Percentiles rank a stretch among this genome's conserved stretches.
Conservation (phyloP, 2,329 filamentous ascomycete species). For the Fonsecaea pedrosoi region DNA sequence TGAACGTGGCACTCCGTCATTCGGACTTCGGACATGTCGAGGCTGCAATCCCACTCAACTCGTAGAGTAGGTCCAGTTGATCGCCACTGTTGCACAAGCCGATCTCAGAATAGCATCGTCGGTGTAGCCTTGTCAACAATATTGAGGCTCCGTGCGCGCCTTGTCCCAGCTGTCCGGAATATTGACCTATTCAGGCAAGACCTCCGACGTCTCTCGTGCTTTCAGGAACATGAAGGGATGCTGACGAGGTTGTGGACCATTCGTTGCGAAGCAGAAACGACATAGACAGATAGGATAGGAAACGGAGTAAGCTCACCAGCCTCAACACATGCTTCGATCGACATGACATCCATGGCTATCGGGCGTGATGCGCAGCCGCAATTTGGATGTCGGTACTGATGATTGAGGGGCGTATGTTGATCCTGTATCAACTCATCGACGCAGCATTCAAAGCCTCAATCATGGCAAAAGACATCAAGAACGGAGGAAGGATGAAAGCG, state of each 20-base stretch:
- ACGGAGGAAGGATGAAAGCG: background rate
- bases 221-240: background rate
- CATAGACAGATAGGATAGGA: background rate
- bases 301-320: conserved; percentile 26
- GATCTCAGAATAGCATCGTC: conserved; percentile 8
- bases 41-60: background rate
- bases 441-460: background rate
- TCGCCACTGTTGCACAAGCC: conserved; percentile 4
- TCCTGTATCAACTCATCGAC: conserved; percentile 7
- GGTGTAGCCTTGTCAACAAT: background rate
- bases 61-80: background rate
- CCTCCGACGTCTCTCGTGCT: conserved; percentile 1
- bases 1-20: background rate
- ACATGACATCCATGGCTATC: conserved; percentile 33
- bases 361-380: background rate
- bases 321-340: conserved; percentile 34
- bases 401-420: too few relatives aligned
- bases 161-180: conserved; percentile 1
- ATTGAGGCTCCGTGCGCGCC: background rate
- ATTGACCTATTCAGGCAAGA: conserved; percentile 18
- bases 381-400: background rate
- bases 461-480: background rate
- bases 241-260: background rate
- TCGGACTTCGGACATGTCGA: background rate
- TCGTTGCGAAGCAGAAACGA: background rate